Percentiles rank a stretch among this genome's conserved stretches.
Evolutionary conservation across 192 early-diverging fungal genomes (phyloP).

Genomic region (Spinellus fusiger): DNA sequence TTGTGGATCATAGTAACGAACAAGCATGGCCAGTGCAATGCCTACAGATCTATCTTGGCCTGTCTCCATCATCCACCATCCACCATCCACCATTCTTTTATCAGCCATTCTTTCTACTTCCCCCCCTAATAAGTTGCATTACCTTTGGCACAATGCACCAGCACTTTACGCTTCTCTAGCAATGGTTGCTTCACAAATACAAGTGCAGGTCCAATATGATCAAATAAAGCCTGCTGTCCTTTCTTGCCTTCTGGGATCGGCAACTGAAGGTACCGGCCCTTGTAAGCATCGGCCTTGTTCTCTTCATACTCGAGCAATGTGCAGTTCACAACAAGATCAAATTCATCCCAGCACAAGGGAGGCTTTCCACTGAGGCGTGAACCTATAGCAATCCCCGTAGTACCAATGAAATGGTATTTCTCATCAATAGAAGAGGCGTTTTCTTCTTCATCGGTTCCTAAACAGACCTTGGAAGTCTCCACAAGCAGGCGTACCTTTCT

Average conservation of each 20-base stretch:
- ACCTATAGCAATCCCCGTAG: conserved; percentile 62
- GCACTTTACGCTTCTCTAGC: conserved; percentile 33
- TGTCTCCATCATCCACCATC: too few relatives aligned
- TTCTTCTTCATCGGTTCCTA: conserved; percentile 2
- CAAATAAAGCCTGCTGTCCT: conserved; percentile 61
- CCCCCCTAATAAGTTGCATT: neutral
- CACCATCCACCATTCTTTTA: too few relatives aligned
- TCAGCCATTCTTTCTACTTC: too few relatives aligned
- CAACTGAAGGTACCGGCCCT: conserved; percentile 55
- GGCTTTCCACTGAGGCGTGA: conserved; percentile 39
- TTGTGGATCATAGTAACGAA: conserved; percentile 48
- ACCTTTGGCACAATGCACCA: conserved; percentile 80
- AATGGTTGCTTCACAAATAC: conserved; percentile 43
- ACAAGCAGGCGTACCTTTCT: conserved; percentile 31
- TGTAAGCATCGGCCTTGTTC: conserved; percentile 13
- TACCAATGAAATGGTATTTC: conserved; percentile 47
- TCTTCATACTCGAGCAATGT: conserved; percentile 47
- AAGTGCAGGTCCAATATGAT: conserved; percentile 52
- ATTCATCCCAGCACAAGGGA: conserved; percentile 55
- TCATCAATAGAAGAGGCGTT: too few relatives aligned
- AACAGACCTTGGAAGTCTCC: conserved; percentile 3
- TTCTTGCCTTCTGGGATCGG: conserved; percentile 86
- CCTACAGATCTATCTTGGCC: conserved; percentile 77
- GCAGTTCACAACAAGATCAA: conserved; percentile 82
- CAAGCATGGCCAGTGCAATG: conserved; percentile 62